These are phyloP conservation scores for Stephania japonica DNA, from an alignment of 164 flowering plant species.

Conservation along the genomic window DNA sequence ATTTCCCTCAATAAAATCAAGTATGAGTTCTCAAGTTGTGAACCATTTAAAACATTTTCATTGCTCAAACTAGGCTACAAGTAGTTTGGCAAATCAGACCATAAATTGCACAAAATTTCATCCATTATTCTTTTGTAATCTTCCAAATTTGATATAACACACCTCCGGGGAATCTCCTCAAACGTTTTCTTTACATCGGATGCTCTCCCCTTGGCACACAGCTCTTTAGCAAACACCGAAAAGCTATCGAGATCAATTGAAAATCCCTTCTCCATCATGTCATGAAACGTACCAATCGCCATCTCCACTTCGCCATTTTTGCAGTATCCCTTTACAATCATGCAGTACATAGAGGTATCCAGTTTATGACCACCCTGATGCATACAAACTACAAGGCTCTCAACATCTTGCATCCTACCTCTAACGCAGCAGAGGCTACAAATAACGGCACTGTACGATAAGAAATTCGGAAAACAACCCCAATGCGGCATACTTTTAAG, in stretches of 20 bases:
- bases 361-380: slow-evolving; percentile 22
- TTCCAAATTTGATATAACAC: slow-evolving; percentile 16
- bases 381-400: slow-evolving; percentile 38
- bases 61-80: neutral
- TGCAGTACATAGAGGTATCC: slow-evolving; percentile 31
- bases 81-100: neutral
- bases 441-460: slow-evolving; percentile 38
- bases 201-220: slow-evolving; percentile 24
- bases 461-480: slow-evolving; percentile 41
- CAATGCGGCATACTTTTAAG: slow-evolving; percentile 28
- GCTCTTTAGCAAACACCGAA: slow-evolving; percentile 25
- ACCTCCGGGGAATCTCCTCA: slow-evolving; percentile 27
- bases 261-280: slow-evolving; percentile 26
- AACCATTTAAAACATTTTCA: neutral
- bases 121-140: slow-evolving; percentile 22
- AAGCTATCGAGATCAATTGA: slow-evolving; percentile 31
- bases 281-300: slow-evolving; percentile 28
- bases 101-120: slow-evolving; percentile 13
- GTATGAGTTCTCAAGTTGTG: neutral
- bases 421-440: slow-evolving; percentile 25
- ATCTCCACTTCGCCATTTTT: slow-evolving; percentile 24
- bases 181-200: slow-evolving; percentile 26
- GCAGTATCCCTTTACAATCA: slow-evolving; percentile 32
- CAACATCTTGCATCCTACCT: slow-evolving; percentile 36
- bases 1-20: neutral